Evolutionary conservation across 768 basidiomycete species (phyloP), one percentile per base, ranked within the genome.

Genomic region (Boletus rubescentipes): DNA sequence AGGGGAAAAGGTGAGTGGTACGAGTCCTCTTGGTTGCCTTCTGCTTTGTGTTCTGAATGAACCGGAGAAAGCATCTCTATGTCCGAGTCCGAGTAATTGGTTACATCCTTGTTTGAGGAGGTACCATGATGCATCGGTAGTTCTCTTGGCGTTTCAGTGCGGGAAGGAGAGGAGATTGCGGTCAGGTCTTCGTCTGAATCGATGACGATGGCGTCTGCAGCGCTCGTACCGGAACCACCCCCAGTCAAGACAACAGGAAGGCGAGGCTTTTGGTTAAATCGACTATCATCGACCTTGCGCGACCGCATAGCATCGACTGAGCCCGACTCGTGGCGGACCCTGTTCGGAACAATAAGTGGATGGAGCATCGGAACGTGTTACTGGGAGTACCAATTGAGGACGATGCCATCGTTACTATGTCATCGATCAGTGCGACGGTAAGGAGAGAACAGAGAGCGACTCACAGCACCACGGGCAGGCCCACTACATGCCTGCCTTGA

Each of bases 331-430:
- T 51, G 38, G 44, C 51, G 54, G 18, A 66, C 55, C 65, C 61
- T 65, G 52, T 48, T 42, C 32, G 46, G 31, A 31, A 30, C 8
- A n/a, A 38, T 70, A 9, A 65, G 49, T 11, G 21, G 31, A 40
- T 46, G 51, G 15, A 48, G 14, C 26, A 30, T 34, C 10, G 18
- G 49, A 42, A 16, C 5, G 31, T 35, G 39, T 37, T 23, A 45
- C 10, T 43, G 14, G 32, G 43, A 43, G 41, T 63, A 65, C 70
- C 70, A 72, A 51, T 69, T 66, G 42, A 70, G 36, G 38, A 63
- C 46, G 23, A 71, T 65, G 2, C 67, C 62, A 20, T 72, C 69
- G 38, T 60, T 65, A 9, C 69, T 68, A 42, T 46, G 16, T 30
- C 40, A 32, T 18, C 26, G 38, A 48, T 68, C 39, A 61, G 50